Conservation (phyloP, 2,329 filamentous ascomycete species). For the Apiospora koreana region DNA sequence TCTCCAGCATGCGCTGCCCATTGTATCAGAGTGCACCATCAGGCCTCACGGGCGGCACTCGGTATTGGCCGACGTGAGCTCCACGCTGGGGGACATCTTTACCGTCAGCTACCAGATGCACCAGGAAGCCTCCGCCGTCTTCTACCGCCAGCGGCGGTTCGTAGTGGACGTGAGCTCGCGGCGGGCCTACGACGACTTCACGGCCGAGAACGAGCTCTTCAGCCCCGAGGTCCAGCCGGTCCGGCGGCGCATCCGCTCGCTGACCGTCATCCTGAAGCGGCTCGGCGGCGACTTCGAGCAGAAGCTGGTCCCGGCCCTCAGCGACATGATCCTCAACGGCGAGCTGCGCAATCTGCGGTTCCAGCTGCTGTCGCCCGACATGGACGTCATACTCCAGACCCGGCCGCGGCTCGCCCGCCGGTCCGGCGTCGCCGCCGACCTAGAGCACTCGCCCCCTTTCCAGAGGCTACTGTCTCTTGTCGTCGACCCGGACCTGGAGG, state of each 20-base stretch:
- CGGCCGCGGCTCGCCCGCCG: background rate
- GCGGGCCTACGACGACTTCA: conserved; percentile 27
- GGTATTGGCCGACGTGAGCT: background rate
- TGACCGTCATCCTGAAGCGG: conserved; percentile 28
- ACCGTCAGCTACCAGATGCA: conserved; percentile 33
- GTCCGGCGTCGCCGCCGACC: background rate
- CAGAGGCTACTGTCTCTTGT: conserved; percentile 42
- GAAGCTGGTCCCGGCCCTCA: conserved; percentile 26
- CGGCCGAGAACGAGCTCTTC: conserved; percentile 29
- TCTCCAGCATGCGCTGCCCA: conserved; percentile 27
- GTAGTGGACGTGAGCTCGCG: conserved; percentile 30
- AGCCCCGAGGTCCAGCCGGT: conserved; percentile 28
- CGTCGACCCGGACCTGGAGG: conserved; percentile 46
- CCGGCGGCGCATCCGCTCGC: conserved; percentile 28
- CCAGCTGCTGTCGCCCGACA: conserved; percentile 24
- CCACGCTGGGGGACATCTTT: conserved; percentile 22
- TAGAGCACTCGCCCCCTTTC: conserved; percentile 23
- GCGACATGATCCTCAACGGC: conserved; percentile 33
- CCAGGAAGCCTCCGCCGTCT: conserved; percentile 32
- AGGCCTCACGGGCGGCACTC: background rate
- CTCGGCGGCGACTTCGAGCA: conserved; percentile 33
- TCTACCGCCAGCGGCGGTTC: conserved; percentile 31
- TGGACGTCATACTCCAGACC: background rate
- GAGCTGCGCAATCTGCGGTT: conserved; percentile 27
- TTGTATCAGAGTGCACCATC: conserved; percentile 17